Base-by-base conservation (phyloP, 2,329 filamentous ascomycete genomes). In the Paracamarosporium sp. region DNA sequence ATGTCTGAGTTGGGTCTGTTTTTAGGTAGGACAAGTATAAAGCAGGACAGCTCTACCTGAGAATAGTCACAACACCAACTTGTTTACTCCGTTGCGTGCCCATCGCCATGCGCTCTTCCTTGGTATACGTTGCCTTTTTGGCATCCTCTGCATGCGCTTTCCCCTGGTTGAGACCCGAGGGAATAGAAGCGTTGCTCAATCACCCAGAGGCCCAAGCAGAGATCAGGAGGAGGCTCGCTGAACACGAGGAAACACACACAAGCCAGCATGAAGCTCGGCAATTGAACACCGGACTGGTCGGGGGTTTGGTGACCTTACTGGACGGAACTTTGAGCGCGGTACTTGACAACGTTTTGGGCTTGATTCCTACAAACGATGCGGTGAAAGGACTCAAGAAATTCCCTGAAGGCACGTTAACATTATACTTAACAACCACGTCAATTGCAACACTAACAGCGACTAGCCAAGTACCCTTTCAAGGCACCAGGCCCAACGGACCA, bases 401-500 rank as follows among this genome's bases (percentile, higher is more conserved):
- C 38, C 64, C 64, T 22, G 64, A 66, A 40, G 53, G 62, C 55
- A 59, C 13, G 56, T 40, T 27, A 1, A 36, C 24, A 20, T 35
- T 17, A 28, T 24, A 1, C n/a, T 25, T 4, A 9, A n/a, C 27
- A 27, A n/a, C 13, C 13, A 1, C 13, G 30, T n/a, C 13, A 27
- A 31, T 13, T 13, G 13, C 20, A 24, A 25, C 17, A 25, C 53
- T 61, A 13, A 61, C 24, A n/a, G 9, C 15, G 40, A n/a, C 3
- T 40, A 65, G 61, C 63, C 20, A 67, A 68, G 5, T 74, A 67
- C 43, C 59, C 59, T 9, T 80, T 74, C 51, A 62, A 72, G n/a
- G 69, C 76, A 11, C 77, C 78, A 3, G 68, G 68, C 1, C 53
- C 69, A 15, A 72, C 68, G 7, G 79, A 81, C 55, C 78, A 80